Conservation (phyloP, 1,139 yeast species). For the Magnusiomyces magnusii region DNA sequence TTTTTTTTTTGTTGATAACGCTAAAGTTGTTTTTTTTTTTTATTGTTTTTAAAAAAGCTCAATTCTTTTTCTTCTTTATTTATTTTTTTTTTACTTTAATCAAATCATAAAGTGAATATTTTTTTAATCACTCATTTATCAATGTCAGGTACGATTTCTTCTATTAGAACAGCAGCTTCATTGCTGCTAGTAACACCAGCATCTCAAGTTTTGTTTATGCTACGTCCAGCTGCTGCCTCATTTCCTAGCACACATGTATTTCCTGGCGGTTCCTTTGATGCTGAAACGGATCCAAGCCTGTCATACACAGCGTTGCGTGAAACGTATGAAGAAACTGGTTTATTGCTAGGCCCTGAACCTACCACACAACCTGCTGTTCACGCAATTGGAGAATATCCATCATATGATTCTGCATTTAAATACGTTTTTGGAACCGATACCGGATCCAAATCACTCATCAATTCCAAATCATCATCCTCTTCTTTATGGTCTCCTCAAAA, state of each 20-base stretch:
- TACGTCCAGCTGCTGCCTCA: slow-evolving; percentile 28
- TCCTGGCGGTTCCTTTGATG: slow-evolving; percentile 32
- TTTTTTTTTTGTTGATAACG: too few relatives aligned
- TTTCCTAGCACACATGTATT: slow-evolving; percentile 31
- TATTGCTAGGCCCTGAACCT: slow-evolving; percentile 20
- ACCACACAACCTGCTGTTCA: slow-evolving; percentile 19
- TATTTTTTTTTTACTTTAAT: too few relatives aligned
- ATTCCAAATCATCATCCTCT: not conserved
- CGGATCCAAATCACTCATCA: too few relatives aligned
- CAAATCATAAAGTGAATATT: too few relatives aligned
- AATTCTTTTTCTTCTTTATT: too few relatives aligned
- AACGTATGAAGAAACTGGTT: slow-evolving; percentile 32
- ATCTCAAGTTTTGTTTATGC: slow-evolving; percentile 26
- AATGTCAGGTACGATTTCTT: not conserved
- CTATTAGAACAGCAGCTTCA: slow-evolving; percentile 24
- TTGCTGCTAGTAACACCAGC: slow-evolving; percentile 28
- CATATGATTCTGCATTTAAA: slow-evolving; percentile 18
- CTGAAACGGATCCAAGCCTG: slow-evolving; percentile 23
- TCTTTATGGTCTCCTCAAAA: not conserved
- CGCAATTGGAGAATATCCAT: slow-evolving; percentile 13
- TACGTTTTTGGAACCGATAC: slow-evolving; percentile 1
- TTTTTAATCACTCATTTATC: too few relatives aligned
- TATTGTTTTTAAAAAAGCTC: too few relatives aligned
- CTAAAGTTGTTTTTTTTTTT: too few relatives aligned
- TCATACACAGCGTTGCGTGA: slow-evolving; percentile 31